Evolutionary conservation across 495 filamentous ascomycete genomes (phyloP).

Genomic region (Hypoxylon fragiforme): DNA sequence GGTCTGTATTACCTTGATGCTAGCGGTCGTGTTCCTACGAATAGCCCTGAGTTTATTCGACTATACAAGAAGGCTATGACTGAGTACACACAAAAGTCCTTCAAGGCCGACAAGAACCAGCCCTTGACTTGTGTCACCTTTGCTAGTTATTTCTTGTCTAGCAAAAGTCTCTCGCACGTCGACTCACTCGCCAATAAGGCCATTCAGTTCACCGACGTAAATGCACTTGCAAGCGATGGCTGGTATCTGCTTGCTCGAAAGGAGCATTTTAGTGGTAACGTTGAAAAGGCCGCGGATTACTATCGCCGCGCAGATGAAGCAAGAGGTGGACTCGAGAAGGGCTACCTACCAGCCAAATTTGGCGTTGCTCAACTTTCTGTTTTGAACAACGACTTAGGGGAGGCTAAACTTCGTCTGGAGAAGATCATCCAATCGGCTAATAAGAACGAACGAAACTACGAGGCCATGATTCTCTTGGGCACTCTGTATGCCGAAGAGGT

Average conservation of each 20-base stretch:
- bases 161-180: constrained; percentile 73
- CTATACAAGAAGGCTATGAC: constrained; percentile 93
- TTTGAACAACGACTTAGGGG: constrained; percentile 78
- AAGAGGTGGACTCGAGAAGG: constrained; percentile 81
- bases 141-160: constrained; percentile 80
- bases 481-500: constrained; percentile 93
- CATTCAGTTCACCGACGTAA: constrained; percentile 92
- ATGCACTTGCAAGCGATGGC: constrained; percentile 91
- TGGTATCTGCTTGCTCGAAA: constrained; percentile 94
- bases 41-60: constrained; percentile 70
- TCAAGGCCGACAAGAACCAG: constrained; percentile 92
- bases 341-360: constrained; percentile 90
- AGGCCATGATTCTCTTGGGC: constrained; percentile 87
- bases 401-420: constrained; percentile 90
- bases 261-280: constrained; percentile 73
- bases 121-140: constrained; percentile 90
- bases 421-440: constrained; percentile 79
- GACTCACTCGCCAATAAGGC: constrained; percentile 88
- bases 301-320: constrained; percentile 88
- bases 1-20: constrained; percentile 85
- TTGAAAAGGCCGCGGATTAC: constrained; percentile 71
- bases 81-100: constrained; percentile 88
- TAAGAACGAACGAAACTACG: constrained; percentile 66
- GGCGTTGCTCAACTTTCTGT: constrained; percentile 87
- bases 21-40: constrained; percentile 76